Base-by-base conservation (phyloP, 225 moss, liverwort and hornwort species). In the Straminergon stramineum region DNA sequence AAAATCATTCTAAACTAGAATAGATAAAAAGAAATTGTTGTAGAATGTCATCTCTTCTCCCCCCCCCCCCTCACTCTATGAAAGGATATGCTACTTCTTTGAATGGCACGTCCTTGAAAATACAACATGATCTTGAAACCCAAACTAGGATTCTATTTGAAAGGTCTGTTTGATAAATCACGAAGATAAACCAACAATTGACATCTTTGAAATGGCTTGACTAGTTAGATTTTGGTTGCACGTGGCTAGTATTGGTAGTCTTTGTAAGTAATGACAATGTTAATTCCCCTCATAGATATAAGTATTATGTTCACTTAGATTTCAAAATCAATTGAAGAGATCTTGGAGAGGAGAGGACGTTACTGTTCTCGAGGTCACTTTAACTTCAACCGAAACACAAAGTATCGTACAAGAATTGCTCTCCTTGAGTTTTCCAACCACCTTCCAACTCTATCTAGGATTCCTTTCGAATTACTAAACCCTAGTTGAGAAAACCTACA, bases 301-400 rank as follows among this genome's bases (percentile, higher is more conserved):
- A 13, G 14, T 52, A 20, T n/a, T 82, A 26, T 52, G 51, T 51
- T 76, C 52, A 52, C 31, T 65, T 32, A 76, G 67, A 66, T 64
- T 41, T n/a, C 37, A 15, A 41, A 28, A 79, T 17, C 24, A 51
- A 53, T 60, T 73, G 26, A 83, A 48, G 82, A 65, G 34, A 11
- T 22, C 39, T 27, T 60, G 26, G 60, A 39, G 60, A 58, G 80
- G 37, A 58, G n/a, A 80, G 56, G 48, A 69, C 26, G 53, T 56
- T 87, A 92, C 92, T 88, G 75, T 60, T 92, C 92, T 92, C 57
- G 93, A 91, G 60, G 87, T 78, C 39, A 87, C n/a, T n/a, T n/a
- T n/a, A n/a, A n/a, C n/a, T n/a, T n/a, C n/a, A n/a, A n/a, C n/a
- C n/a, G n/a, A n/a, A n/a, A n/a, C n/a, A n/a, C n/a, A n/a, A n/a